These are phyloP conservation scores for Gracilaria domingensis DNA, from an alignment of 23 red algal genomes.

Conservation along the genomic window DNA sequence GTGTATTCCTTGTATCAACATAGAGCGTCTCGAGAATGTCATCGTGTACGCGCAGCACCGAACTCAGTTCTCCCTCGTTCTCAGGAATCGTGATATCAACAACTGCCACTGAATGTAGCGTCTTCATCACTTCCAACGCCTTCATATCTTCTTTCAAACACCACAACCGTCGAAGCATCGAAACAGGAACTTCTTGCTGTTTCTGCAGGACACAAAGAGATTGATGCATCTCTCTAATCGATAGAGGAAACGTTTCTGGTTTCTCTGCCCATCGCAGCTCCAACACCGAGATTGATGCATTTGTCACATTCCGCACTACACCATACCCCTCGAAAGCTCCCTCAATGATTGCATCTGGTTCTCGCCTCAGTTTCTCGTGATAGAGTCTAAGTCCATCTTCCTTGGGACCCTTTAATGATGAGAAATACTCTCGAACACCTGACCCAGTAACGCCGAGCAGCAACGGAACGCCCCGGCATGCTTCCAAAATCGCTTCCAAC, in stretches of 20 bases:
- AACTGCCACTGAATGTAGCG: background rate
- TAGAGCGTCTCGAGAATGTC: background rate
- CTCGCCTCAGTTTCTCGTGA: background rate
- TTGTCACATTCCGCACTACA: too few relatives aligned
- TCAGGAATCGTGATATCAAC: background rate
- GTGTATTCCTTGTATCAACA: background rate
- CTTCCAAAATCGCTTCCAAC: background rate
- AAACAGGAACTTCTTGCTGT: background rate
- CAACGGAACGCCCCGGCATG: background rate
- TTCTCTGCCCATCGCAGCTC: background rate
- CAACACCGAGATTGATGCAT: background rate
- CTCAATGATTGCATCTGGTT: too few relatives aligned
- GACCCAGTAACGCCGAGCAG: background rate
- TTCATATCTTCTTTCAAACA: background rate
- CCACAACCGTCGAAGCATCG: conserved; percentile 4
- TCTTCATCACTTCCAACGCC: background rate
- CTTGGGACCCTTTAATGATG: background rate
- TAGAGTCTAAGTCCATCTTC: background rate
- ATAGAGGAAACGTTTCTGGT: background rate
- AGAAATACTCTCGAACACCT: background rate
- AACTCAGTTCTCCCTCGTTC: background rate
- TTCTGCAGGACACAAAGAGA: conserved; percentile 1
- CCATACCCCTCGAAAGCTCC: too few relatives aligned
- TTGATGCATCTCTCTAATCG: conserved; percentile 1
- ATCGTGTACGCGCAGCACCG: background rate